Percentiles rank a stretch among this genome's conserved stretches.
phyloP scores from a whole-genome alignment of 2,329 filamentous ascomycete species.

The Arthrobotrys musiformis region DNA sequence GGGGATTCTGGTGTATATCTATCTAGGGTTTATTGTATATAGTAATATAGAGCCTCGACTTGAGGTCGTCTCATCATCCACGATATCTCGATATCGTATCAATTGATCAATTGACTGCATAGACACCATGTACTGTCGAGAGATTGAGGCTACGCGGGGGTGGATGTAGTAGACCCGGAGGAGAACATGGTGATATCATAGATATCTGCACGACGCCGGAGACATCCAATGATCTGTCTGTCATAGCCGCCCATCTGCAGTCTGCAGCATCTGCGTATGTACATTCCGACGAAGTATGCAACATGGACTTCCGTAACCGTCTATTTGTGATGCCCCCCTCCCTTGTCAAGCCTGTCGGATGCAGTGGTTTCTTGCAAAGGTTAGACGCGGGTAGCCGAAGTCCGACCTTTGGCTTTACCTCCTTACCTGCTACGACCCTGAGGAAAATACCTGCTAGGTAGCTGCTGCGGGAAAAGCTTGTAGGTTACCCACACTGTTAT shows the following conservation, averaged over 20 bases:
- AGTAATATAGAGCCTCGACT: not conserved
- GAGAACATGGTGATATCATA: no score
- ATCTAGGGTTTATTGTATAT: slow-evolving; percentile 2
- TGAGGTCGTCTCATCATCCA: not conserved
- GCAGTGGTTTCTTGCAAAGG: not conserved
- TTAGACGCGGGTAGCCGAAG: slow-evolving; percentile 53
- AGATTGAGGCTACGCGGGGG: no score
- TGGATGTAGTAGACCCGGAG: no score
- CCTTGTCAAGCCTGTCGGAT: no score
- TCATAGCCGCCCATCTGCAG: no score
- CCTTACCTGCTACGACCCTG: not conserved
- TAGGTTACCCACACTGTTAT: no score
- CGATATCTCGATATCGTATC: not conserved
- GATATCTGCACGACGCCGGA: no score
- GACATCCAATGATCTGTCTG: no score
- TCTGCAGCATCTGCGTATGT: no score
- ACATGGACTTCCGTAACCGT: slow-evolving; percentile 16
- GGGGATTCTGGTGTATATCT: not conserved
- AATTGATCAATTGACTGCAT: not conserved
- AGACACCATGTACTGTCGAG: no score
- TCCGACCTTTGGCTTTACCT: not conserved
- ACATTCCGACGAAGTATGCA: not conserved
- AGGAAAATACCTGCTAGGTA: no score
- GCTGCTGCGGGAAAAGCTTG: no score
- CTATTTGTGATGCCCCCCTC: not conserved